Evolutionary conservation across 345 rosid genomes (phyloP), one percentile per base, ranked within the genome.

Genomic region (Citrus sinensis): DNA sequence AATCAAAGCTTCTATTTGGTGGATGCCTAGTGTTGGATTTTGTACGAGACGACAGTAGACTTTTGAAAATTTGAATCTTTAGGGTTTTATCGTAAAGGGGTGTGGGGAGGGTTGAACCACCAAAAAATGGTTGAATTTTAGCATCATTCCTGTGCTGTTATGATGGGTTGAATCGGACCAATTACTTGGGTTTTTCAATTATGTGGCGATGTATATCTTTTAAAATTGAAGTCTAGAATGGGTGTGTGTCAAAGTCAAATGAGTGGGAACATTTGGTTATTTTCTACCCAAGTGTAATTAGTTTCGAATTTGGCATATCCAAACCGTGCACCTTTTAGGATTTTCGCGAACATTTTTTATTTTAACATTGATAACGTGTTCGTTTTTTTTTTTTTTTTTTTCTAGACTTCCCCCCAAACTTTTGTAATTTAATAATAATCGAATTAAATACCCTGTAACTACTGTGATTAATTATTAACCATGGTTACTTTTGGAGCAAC

Each of bases 21-120:
- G 70, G 80, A 66, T 76, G 55, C 80, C 72, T 46, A 46, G 66
- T 63, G 34, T 72, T 76, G 77, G 67, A 49, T 56, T 63, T 76
- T 71, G 76, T 49, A 35, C 24, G 35, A 13, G 77, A 35, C 24
- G 29, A 8, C 71, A 60, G 78, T 58, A 71, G 85, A 79, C 80
- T 75, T 64, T 82, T 71, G n/a, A 19, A 63, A 35, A 0, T 51
- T 42, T 22, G 20, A 63, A 72, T 34, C 51, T 16, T 65, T 3
- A 66, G 58, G 67, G 7, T 34, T 24, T 71, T 34, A 14, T 30
- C 29, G 40, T 56, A 6, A 70, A 16, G 34, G 46, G 17, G 14
- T 14, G 10, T 30, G 60, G 71, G 79, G n/a, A 63, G 77, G 49
- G 80, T 81, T 76, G 80, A 84, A 75, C 70, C 67, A 78, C 84